Percentiles rank a stretch among this genome's conserved stretches.
Conservation (phyloP, 1,284 basidiomycete species). For the Macrocystidia cucumis region DNA sequence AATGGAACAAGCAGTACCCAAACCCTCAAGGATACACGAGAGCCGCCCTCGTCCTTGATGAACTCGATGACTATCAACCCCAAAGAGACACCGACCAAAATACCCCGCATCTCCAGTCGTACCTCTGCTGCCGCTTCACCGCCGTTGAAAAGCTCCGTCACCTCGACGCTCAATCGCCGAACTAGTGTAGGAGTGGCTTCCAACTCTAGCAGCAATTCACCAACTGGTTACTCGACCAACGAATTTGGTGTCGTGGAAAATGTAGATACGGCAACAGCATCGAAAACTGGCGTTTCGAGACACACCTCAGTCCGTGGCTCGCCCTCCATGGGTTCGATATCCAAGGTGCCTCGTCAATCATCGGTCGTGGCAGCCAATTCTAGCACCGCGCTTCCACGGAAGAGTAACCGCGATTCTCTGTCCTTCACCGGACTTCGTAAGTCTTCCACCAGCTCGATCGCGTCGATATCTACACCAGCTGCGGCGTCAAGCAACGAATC, state of each 20-base stretch:
- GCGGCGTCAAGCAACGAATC: conserved; percentile 26
- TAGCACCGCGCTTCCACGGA: conserved; percentile 38
- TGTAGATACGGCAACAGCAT: conserved; percentile 37
- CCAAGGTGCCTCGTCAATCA: conserved; percentile 62
- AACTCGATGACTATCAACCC: conserved; percentile 44
- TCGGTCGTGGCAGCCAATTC: conserved; percentile 39
- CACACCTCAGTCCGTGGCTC: conserved; percentile 45
- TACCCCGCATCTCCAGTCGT: conserved; percentile 83
- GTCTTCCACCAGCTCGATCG: conserved; percentile 69
- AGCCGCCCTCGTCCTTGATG: conserved; percentile 43
- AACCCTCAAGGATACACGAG: conserved; percentile 45
- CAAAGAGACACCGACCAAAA: conserved; percentile 89
- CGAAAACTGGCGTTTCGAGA: conserved; percentile 28
- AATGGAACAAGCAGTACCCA: conserved; percentile 42
- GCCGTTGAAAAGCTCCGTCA: conserved; percentile 42
- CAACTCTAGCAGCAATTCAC: conserved; percentile 59
- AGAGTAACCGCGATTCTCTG: conserved; percentile 66
- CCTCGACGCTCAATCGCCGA: conserved; percentile 45
- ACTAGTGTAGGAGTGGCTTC: conserved; percentile 43
- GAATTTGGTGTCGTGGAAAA: conserved; percentile 77
- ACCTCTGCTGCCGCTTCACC: conserved; percentile 65
- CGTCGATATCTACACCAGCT: conserved; percentile 51
- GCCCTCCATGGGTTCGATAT: conserved; percentile 40
- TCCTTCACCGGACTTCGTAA: conserved; percentile 72
- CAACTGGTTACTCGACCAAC: conserved; percentile 43